Conservation (phyloP, 805 yeast genomes). For the Candida qinlingensis region DNA sequence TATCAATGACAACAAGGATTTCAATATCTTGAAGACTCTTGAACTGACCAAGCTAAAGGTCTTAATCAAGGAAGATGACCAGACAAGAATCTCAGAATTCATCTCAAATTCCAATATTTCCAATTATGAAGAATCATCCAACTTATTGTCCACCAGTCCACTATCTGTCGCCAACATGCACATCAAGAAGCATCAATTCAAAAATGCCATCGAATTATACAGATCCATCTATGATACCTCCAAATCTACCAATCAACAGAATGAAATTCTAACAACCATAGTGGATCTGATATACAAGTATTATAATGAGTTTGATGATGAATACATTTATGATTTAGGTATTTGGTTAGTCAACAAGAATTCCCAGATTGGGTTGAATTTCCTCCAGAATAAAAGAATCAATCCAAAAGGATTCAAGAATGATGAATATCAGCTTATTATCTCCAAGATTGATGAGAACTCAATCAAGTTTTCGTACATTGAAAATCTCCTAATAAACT, state of each 20-base stretch:
- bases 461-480: slow-evolving; percentile 6
- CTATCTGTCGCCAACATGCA: slow-evolving; percentile 7
- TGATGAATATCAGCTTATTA: slow-evolving; percentile 4
- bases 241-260: background rate
- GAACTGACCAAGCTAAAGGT: slow-evolving; percentile 14
- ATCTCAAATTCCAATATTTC: slow-evolving; percentile 4
- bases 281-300: slow-evolving; percentile 4
- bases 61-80: slow-evolving; percentile 6
- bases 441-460: slow-evolving; percentile 8
- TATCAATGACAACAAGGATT: slow-evolving; percentile 11
- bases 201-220: slow-evolving; percentile 2
- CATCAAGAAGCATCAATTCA: slow-evolving; percentile 5
- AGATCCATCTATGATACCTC: background rate
- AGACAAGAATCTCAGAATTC: slow-evolving; percentile 3
- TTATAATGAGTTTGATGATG: background rate
- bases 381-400: slow-evolving; percentile 6
- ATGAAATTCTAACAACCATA: slow-evolving; percentile 1
- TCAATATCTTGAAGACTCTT: slow-evolving; percentile 13
- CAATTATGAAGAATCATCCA: slow-evolving; percentile 6
- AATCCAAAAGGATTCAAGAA: background rate
- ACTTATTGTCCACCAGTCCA: slow-evolving; percentile 2
- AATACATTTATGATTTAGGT: slow-evolving; percentile 5
- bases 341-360: slow-evolving; percentile 6
- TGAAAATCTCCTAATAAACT: slow-evolving; percentile 5
- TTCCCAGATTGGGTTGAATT: slow-evolving; percentile 5